Evolutionary conservation across 495 filamentous ascomycete species (phyloP), one percentile per base, ranked within the genome.

Genomic region (Aspergillus asperescens): DNA sequence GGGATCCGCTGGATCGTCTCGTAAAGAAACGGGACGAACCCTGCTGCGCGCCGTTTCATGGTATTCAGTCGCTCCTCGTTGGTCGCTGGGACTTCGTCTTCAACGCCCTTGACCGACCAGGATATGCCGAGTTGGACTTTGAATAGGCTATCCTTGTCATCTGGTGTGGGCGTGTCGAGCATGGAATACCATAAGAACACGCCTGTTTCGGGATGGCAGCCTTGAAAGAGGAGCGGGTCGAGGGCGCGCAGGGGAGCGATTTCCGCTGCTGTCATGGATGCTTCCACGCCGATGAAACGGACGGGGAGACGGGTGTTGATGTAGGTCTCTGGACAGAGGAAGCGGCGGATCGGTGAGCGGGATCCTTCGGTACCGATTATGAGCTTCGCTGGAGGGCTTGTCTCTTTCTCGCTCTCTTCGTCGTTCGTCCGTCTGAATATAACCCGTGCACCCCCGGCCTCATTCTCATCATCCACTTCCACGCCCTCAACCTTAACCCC

Each of bases 221-320:
- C 79, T 56, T 84, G 80, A 23, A 85, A 77, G 27, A 85, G 74
- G 12, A 79, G 67, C 1, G 81, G 79, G 50, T 84, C 81, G 28
- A 82, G 72, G 5, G 65, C 69, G 1, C 72, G 62, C 39, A 83
- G 61, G 0, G 63, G 64, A 1, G 71, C 60, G 38, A 77, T 69
- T 28, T 62, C 56, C 9, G 61, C 59, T 1, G 59, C 61, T 1
- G 61, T 55, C 24, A 68, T 22, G 25, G 62, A 57, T 0, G 66
- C 59, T 5, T 61, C 65, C 4, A 66, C 63, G 1, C 65, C 65
- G 0, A 59, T 66, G 34, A 68, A 68, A 7, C 61, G 55, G 7
- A 57, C 41, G 8, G 55, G 55, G 20, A 67, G 54, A 1, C 43
- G 61, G 13, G 22, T 15, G 38, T 65, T 67, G 15, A 44, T 42